Evolutionary conservation across 139 green algal genomes (phyloP).

Genomic region (Astrephomene gubernaculifera): DNA sequence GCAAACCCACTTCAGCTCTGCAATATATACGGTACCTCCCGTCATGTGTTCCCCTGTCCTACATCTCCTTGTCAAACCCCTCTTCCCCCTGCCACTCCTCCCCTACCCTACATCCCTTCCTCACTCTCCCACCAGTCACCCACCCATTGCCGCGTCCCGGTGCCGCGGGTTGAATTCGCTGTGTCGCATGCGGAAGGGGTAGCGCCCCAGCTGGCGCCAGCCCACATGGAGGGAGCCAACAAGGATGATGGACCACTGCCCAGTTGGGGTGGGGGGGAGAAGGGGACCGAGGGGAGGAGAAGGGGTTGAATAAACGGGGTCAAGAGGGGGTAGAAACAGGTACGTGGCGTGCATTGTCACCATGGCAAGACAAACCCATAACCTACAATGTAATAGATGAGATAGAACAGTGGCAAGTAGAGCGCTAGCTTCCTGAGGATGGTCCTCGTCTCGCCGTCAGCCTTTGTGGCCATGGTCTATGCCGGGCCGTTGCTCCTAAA

Average conservation of each 20-base stretch:
- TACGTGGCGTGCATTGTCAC: not conserved
- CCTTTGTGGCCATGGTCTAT: slow-evolving; percentile 47
- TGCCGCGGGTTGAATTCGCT: slow-evolving; percentile 46
- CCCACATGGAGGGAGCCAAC: slow-evolving; percentile 46
- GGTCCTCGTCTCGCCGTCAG: slow-evolving; percentile 41
- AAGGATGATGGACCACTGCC: slow-evolving; percentile 47
- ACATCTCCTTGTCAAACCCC: too few species aligned
- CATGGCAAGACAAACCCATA: not conserved
- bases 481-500: not conserved
- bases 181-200: slow-evolving; percentile 48
- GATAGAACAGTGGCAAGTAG: slow-evolving; percentile 50
- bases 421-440: slow-evolving; percentile 55
- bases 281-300: not conserved
- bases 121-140: too few species aligned
- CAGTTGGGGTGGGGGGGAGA: too few species aligned
- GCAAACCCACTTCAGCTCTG: too few species aligned
- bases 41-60: too few species aligned
- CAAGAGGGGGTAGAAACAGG: not conserved
- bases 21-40: too few species aligned
- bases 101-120: too few species aligned
- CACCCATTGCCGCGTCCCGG: slow-evolving; percentile 47
- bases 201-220: slow-evolving; percentile 50
- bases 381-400: slow-evolving; percentile 63
- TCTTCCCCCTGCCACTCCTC: too few species aligned
- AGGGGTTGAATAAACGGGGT: not conserved